phyloP scores from a whole-genome alignment of 441 rosid genomes.

The Euphorbia schlechtendalii region DNA sequence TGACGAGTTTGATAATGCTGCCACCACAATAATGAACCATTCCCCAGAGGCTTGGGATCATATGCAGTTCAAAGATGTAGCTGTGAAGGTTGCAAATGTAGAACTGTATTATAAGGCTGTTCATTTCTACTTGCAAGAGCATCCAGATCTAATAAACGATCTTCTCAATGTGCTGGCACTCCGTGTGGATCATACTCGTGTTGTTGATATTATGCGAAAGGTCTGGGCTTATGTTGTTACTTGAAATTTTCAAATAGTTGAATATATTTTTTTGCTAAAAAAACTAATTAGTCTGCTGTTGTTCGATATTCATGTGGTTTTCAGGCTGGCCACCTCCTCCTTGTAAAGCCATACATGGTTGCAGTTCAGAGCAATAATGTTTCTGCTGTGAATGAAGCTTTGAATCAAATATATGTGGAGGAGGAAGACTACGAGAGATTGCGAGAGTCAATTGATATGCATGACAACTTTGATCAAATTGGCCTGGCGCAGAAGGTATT shows the following conservation, averaged over 20 bases:
- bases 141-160: constrained; percentile 95
- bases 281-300: constrained; percentile 12
- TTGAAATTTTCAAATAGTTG: constrained; percentile 2
- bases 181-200: constrained; percentile 96
- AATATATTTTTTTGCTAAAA: background rate
- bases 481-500: constrained; percentile 83
- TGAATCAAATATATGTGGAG: constrained; percentile 85
- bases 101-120: constrained; percentile 98
- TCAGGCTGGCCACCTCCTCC: constrained; percentile 95
- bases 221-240: constrained; percentile 28
- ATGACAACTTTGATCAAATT: constrained; percentile 83
- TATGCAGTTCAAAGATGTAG: constrained; percentile 98
- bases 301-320: constrained; percentile 3
- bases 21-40: constrained; percentile 98
- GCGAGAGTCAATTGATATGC: constrained; percentile 87
- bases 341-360: constrained; percentile 98
- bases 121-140: constrained; percentile 98
- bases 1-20: constrained; percentile 98
- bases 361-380: constrained; percentile 97
- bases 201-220: constrained; percentile 98
- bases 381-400: constrained; percentile 91
- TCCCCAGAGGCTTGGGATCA: constrained; percentile 99
- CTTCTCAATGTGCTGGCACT: constrained; percentile 90
- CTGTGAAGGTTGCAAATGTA: constrained; percentile 91
- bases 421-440: constrained; percentile 96